Evolutionary conservation across 768 basidiomycete species (phyloP), one percentile per base, ranked within the genome.

Genomic region (Phanerochaete sordida): DNA sequence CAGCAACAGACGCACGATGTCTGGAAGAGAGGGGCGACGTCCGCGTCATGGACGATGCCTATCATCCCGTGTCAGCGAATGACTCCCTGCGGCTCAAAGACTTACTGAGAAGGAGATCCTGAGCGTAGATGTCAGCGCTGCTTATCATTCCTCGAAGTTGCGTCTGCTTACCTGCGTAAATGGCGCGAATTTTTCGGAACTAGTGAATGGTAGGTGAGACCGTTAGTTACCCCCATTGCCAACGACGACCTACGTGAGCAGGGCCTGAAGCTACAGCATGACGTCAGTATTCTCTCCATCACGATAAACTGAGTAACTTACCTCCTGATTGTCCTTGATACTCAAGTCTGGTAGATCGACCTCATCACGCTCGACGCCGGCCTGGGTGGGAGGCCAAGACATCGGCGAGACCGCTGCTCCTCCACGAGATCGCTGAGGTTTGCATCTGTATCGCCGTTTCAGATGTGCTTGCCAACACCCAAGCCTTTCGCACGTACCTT

Each of bases 41-140:
- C 84, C 3, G 81, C 66, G 63, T 82, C 78, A 0, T 78, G 80
- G 15, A 83, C 64, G 23, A 85, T 83, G 57, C 76, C 83, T 84
- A 26, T 16, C 8, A 21, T 26, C 5, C 4, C 47, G 16, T n/a
- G n/a, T n/a, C n/a, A n/a, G n/a, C n/a, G n/a, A n/a, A n/a, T n/a
- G n/a, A n/a, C n/a, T n/a, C n/a, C n/a, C n/a, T n/a, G n/a, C n/a
- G n/a, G n/a, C n/a, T n/a, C n/a, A n/a, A n/a, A n/a, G 33, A 35
- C 33, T 13, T 35, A 43, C 39, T 11, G 39, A 43, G 19, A 4
- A 43, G 39, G 39, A 43, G 39, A 19, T 43, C 19, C 19, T 43
- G 39, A 9, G 13, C 6, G 33, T 7, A 7, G 7, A 35, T 13
- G 33, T 35, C 33, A 35, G 13, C 13, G n/a, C n/a, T n/a, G n/a